Evolutionary conservation across 1,284 basidiomycete genomes (phyloP).

Genomic region (Rhodotorula sp.): DNA sequence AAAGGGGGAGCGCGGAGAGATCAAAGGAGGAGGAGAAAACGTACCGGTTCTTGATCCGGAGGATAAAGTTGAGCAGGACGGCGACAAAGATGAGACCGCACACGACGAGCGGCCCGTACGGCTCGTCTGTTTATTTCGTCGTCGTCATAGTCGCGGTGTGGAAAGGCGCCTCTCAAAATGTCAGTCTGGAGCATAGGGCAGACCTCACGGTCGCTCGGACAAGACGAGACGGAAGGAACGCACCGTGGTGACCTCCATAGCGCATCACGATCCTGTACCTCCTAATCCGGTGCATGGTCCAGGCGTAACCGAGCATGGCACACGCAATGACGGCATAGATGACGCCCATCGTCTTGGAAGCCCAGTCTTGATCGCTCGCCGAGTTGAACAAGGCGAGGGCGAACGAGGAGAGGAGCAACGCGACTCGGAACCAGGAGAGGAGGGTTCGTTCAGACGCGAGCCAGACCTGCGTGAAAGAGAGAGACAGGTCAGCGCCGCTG

Average conservation of each 20-base stretch:
- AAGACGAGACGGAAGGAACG: slow-evolving; percentile 38
- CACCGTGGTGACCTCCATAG: slow-evolving; percentile 89
- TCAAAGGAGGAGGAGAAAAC: not conserved
- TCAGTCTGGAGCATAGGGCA: not conserved
- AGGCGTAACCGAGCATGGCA: slow-evolving; percentile 65
- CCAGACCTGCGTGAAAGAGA: slow-evolving; percentile 28
- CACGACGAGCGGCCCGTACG: slow-evolving; percentile 75
- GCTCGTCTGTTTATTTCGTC: slow-evolving; percentile 59
- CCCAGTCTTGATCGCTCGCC: slow-evolving; percentile 59
- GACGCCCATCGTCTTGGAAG: slow-evolving; percentile 77
- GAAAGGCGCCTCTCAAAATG: not conserved
- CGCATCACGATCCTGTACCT: slow-evolving; percentile 86
- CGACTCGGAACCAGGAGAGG: slow-evolving; percentile 51
- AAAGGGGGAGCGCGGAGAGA: too few relatives aligned
- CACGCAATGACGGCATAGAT: slow-evolving; percentile 69
- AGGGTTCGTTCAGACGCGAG: slow-evolving; percentile 44
- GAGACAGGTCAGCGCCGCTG: not conserved
- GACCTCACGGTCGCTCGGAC: too few relatives aligned
- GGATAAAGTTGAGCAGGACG: slow-evolving; percentile 78
- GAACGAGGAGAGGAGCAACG: slow-evolving; percentile 79
- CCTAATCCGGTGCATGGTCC: slow-evolving; percentile 79
- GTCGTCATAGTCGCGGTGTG: too few relatives aligned
- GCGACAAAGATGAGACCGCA: slow-evolving; percentile 77
- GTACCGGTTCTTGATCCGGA: slow-evolving; percentile 54
- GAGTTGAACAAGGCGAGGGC: slow-evolving; percentile 85